Evolutionary conservation across 1,284 basidiomycete species (phyloP).

Genomic region (Cystobasidiaceae sp.): DNA sequence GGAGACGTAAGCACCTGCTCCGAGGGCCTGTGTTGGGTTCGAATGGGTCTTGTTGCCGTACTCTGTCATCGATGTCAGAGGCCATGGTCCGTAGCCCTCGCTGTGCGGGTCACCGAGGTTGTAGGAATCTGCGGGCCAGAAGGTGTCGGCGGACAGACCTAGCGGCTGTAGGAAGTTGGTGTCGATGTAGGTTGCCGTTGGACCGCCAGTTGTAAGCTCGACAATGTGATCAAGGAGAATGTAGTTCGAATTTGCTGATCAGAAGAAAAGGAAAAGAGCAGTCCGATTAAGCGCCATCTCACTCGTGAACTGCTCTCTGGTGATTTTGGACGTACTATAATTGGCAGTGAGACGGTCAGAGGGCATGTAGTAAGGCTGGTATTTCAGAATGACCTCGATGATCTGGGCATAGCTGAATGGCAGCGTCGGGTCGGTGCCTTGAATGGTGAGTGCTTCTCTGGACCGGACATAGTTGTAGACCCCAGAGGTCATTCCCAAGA

Average conservation of each 20-base stretch:
- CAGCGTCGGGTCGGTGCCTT: not conserved
- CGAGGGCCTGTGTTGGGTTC: not conserved
- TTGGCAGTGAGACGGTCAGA: not conserved
- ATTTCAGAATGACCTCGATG: not conserved
- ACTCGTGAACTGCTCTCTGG: too few relatives aligned
- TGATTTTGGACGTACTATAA: not conserved
- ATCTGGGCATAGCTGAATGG: not conserved
- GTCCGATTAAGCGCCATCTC: too few relatives aligned
- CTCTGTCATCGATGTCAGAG: not conserved
- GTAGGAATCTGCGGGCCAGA: not conserved
- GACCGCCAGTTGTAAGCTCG: not conserved
- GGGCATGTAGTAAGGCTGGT: not conserved
- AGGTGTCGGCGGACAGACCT: not conserved
- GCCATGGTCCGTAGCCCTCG: not conserved
- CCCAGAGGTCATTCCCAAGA: not conserved
- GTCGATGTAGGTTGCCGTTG: not conserved
- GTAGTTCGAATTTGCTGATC: not conserved
- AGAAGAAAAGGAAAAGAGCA: too few relatives aligned
- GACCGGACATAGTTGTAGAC: not conserved
- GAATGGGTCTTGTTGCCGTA: not conserved
- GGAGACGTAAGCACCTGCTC: not conserved
- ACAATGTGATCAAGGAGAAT: not conserved
- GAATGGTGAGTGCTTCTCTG: not conserved
- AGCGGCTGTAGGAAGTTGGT: not conserved
- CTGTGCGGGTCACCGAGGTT: not conserved